A percentile compares a stretch with the other conserved stretches of the same genome.
Conservation (phyloP, 495 filamentous ascomycete species). For the Aspergillus bertholletiae region DNA sequence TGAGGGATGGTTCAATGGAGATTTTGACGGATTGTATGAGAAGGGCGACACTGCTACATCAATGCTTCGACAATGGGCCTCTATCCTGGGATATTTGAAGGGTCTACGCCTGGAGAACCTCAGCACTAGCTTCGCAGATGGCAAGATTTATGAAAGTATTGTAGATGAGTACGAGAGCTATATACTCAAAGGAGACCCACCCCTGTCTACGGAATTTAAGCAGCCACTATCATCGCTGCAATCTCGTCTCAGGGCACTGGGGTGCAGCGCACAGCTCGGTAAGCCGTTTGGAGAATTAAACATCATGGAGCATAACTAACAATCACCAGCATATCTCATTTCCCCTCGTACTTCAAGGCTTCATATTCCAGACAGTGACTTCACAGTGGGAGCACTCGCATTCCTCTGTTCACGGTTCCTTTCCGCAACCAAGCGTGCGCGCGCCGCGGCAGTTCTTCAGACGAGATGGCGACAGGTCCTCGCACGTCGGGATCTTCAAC, state of each 20-base stretch:
- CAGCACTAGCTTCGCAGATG: conserved; percentile 59
- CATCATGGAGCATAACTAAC: conserved; percentile 7
- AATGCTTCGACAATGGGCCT: conserved; percentile 55
- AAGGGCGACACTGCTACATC: conserved; percentile 27
- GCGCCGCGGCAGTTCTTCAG: conserved; percentile 46
- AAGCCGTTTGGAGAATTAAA: conserved; percentile 7
- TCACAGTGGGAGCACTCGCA: conserved; percentile 52
- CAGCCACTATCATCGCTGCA: conserved; percentile 16
- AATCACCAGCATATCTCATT: conserved; percentile 26
- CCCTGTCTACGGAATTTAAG: background rate
- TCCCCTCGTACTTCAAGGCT: conserved; percentile 28
- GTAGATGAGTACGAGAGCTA: conserved; percentile 56
- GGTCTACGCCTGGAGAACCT: conserved; percentile 50
- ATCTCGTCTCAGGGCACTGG: conserved; percentile 28
- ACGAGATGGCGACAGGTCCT: conserved; percentile 36
- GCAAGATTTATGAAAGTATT: conserved; percentile 53
- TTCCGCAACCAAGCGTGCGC: conserved; percentile 39
- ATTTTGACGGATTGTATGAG: conserved; percentile 19
- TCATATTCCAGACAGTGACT: conserved; percentile 43
- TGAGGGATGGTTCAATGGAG: conserved; percentile 12
- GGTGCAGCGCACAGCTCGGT: conserved; percentile 47
- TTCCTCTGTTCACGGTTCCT: conserved; percentile 64
- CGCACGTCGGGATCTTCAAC: conserved; percentile 21
- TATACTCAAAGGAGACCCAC: conserved; percentile 4
- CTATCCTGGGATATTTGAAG: conserved; percentile 42